Evolutionary conservation across 2,329 filamentous ascomycete genomes (phyloP), one percentile per base, ranked within the genome.

Genomic region (Pseudocercospora pini-densiflorae): DNA sequence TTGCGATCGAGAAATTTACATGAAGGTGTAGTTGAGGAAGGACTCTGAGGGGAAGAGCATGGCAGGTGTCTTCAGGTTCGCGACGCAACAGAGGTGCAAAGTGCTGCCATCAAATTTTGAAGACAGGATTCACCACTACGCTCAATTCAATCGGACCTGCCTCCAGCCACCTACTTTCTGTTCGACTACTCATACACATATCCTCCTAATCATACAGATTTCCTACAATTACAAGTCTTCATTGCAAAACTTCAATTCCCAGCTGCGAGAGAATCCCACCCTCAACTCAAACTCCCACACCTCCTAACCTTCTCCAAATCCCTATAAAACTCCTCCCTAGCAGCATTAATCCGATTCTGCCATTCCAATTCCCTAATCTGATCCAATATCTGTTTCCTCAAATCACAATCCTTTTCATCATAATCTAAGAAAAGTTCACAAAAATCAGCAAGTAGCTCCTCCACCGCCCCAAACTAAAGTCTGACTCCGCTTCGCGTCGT

Each of bases 281-380:
- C n/a, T 36, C 40, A 43, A n/a, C 47, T 9, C 47, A 51, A 27
- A 51, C 47, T 51, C 23, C 19, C 47, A 24, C 12, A 12, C 47
- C 47, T 51, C 47, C 23, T 27, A 24, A 27, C 19, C 47, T 24
- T 51, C 10, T 21, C 47, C 47, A 51, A 21, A 51, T 51, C 47
- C 19, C 47, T 21, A 51, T 12, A 51, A 49, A 43, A 62, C 61
- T 63, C 61, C 6, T 63, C 61, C 3, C 61, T n/a, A 4, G 61
- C 61, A 45, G 19, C 36, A 58, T 63, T 63, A 23, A 63, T 53
- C 23, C 61, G 61, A 47, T 63, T 63, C 51, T 47, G 51, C 61
- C 61, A 63, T 21, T 63, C 61, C 51, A 63, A 29, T 6, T 63
- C 51, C 51, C 40, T 36, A 16, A 63, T 43, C 51, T 63, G 61